Evolutionary conservation across 140 eudicot species (phyloP), one percentile per base, ranked within the genome.

Genomic region (Bidens hawaiensis): DNA sequence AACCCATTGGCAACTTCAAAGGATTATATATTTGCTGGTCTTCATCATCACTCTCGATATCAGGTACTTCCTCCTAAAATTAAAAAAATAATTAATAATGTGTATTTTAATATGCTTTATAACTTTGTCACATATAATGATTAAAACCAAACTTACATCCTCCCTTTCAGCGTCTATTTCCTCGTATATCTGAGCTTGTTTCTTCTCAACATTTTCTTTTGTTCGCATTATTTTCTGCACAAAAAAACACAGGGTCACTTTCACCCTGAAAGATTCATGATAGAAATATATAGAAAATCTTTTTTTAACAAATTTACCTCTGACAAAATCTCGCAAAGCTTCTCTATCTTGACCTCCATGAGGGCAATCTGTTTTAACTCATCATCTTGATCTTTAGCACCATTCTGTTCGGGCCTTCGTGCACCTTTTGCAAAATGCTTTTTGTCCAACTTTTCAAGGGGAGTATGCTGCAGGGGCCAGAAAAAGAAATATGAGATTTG

Each of bases 1-100:
- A 93, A 49, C 99, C 97, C 94, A 93, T 85, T 23, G 99, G 99
- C 76, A 93, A 58, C 71, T 93, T 93, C 62, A 93, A 80, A 43
- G 99, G 99, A 73, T 93, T 93, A 69, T 93, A 93, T 51, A 87
- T 85, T 48, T 81, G 85, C 63, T 82, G 89, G 48, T 93, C 96
- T 24, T 93, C 99, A 16, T 93, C 99, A 47, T 87, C 99, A 78
- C 96, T 88, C 68, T 93, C 99, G 61, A 82, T 79, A 59, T 88
- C 99, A 40, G 87, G 87, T 38, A 67, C 93, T 27, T 87, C 96
- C 63, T 93, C 99, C 99, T 91, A 43, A 30, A 47, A 61, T 40
- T 11, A 43, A 8, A 53, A 55, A 55, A 55, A n/a, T 6, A 53
- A 53, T 24, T 3, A 12, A 36, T 36, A 22, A 24, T 9, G 36